Base-by-base conservation (phyloP, 1,139 yeast species). In the Hyphopichia fennica region DNA sequence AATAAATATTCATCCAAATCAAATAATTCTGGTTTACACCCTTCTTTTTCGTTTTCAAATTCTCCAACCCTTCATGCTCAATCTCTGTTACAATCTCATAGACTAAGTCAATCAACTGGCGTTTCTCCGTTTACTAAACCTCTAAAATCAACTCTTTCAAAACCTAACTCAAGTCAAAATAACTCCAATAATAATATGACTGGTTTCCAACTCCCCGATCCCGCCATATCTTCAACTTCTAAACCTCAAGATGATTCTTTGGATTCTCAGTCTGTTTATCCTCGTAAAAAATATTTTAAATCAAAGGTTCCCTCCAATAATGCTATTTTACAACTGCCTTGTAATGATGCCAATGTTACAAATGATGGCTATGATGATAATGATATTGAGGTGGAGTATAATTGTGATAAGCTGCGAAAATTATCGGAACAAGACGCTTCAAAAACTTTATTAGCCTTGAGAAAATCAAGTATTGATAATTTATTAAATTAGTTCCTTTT, bases 401-500 rank as follows among this genome's bases (percentile, higher is more conserved):
- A 4, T 31, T n/a, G 4, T 25, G 17, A 5, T 15, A 29, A 29
- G 17, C n/a, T n/a, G n/a, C 29, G 40, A 19, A 34, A 53, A 39
- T 44, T 59, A 19, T 48, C 58, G 11, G 67, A 63, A 9, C 65
- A 65, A 34, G 69, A 63, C 45, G 78, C 80, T 3, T 65, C 76
- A 1, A 67, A 66, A 40, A 69, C 77, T 0, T 60, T 76, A 39
- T 51, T 76, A 38, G 62, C 75, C 1, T 62, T 76, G 51, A 61
- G 77, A 39, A 72, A 73, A 53, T 72, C 76, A 35, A 66, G 69
- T 41, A 68, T 70, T 30, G 76, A 70, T 41, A 67, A 65, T 46
- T 60, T 72, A 42, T 60, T 72, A 42, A 72, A 72, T 50, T 72
- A 54, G 23, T 22, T 22, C 23, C 9, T 25, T 25, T n/a, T 25